Percentiles rank a stretch among this genome's conserved stretches.
Conservation (phyloP, 345 rosid genomes). For the Euphorbia peplus region DNA sequence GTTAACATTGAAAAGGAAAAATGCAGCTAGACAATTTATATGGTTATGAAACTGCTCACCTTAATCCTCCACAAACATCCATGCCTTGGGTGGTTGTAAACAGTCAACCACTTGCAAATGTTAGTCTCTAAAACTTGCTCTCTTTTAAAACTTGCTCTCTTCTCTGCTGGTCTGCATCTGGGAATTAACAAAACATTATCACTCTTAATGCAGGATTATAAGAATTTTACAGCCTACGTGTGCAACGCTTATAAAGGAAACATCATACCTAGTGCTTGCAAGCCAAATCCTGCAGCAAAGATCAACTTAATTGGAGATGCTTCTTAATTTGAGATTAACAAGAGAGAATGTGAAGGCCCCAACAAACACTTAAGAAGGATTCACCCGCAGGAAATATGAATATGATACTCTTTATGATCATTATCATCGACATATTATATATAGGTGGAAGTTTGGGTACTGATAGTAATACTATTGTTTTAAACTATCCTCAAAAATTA, state of each 20-base stretch:
- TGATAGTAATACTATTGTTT: not conserved
- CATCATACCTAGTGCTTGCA: constrained; percentile 29
- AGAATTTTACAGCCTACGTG: constrained; percentile 27
- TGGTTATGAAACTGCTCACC: constrained; percentile 34
- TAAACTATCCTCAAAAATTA: not conserved
- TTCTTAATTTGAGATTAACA: not conserved
- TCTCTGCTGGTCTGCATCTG: not conserved
- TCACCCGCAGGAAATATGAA: not conserved
- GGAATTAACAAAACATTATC: not conserved
- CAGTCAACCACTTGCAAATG: constrained; percentile 28
- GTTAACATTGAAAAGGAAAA: not conserved
- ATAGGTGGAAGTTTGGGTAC: not conserved
- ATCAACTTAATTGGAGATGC: constrained; percentile 10
- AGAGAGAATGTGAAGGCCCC: constrained; percentile 8
- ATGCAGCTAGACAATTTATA: constrained; percentile 31
- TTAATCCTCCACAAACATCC: constrained; percentile 31
- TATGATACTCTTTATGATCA: not conserved
- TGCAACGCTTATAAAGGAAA: constrained; percentile 40
- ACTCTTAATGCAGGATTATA: constrained; percentile 34
- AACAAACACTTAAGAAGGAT: not conserved
- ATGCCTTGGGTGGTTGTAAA: constrained; percentile 46
- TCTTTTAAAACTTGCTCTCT: not conserved
- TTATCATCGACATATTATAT: not conserved
- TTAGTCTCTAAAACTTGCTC: constrained; percentile 8
- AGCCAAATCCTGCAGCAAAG: not conserved